These are phyloP conservation scores for Phytophthora vignae DNA, from an alignment of 352 stramenopile species.

Conservation along the genomic window DNA sequence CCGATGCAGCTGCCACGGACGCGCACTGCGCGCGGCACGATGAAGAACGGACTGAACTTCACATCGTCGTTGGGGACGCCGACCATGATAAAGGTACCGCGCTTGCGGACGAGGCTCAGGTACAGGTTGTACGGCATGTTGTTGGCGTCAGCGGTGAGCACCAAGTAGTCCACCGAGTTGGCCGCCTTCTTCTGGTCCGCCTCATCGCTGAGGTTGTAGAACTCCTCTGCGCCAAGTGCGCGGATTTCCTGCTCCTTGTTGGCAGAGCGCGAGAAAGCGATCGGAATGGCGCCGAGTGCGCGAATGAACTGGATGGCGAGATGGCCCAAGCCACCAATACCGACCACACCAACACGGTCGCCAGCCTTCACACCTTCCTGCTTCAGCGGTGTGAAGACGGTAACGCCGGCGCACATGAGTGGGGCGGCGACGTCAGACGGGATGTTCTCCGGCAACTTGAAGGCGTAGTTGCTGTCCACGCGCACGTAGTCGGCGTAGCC, in stretches of 20 bases:
- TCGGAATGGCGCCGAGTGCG: constrained; percentile 1
- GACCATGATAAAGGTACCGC: constrained; percentile 21
- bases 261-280: constrained; percentile 17
- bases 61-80: constrained; percentile 11
- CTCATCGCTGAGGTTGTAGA: constrained; percentile 18
- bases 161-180: constrained; percentile 8
- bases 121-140: constrained; percentile 26
- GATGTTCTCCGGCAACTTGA: constrained; percentile 9
- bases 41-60: constrained; percentile 7
- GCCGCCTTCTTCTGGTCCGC: constrained; percentile 16
- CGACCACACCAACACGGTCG: constrained; percentile 11
- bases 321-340: constrained; percentile 7
- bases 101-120: constrained; percentile 10
- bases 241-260: constrained; percentile 19
- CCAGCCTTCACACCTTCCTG: constrained; percentile 10
- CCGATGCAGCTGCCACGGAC: constrained; percentile 16
- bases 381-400: constrained; percentile 7
- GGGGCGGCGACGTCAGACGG: constrained; percentile 6
- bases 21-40: neutral
- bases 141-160: constrained; percentile 6
- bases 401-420: constrained; percentile 7
- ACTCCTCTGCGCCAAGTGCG: constrained; percentile 15
- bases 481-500: constrained; percentile 9
- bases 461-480: constrained; percentile 7
- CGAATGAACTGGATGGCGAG: constrained; percentile 24